Evolutionary conservation across 768 basidiomycete genomes (phyloP), one percentile per base, ranked within the genome.

Genomic region (Suillus luteus): DNA sequence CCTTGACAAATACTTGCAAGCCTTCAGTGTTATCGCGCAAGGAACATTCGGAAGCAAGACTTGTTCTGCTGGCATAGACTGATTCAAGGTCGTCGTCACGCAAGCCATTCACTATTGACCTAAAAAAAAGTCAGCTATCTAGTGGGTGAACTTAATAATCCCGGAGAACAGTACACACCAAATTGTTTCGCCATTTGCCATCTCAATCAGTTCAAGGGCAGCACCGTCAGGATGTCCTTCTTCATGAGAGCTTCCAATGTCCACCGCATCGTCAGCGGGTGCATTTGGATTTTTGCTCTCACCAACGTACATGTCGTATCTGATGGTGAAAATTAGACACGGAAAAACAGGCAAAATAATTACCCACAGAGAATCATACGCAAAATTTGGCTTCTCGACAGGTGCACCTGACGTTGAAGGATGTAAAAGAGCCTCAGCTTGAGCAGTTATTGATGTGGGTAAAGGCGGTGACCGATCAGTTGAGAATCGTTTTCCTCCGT

Each of bases 111-210:
- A 95, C 90, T 68, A 94, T 90, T 66, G 86, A 87, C 91, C 91
- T 73, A 62, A 49, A 64, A 64, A 27, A 55, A 54, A 51, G 37
- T 40, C 19, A 51, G 60, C 38, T 67, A 52, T 33, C 5, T 2
- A 46, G 22, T 7, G 24, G n/a, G 31, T 40, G 6, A 64, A 6
- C 27, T 31, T 19, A 55, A 41, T 63, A 54, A 40, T 62, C 24
- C 14, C 9, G 11, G n/a, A 1, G 44, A 43, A 57, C 41, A 65
- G 52, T 54, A 80, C 86, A 63, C 61, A 91, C 93, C 93, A 95
- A 65, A 95, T 87, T 9, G 90, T 92, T 72, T 93, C 88, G 27
- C 93, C 93, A 71, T 93, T 93, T n/a, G 91, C 90, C 70, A 93
- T 78, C 71, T 94, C 90, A 61, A 94, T 82, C 51, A 94, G 83